Evolutionary conservation across 2,329 filamentous ascomycete species (phyloP).

Genomic region (Arthrobotrys entomopaga): DNA sequence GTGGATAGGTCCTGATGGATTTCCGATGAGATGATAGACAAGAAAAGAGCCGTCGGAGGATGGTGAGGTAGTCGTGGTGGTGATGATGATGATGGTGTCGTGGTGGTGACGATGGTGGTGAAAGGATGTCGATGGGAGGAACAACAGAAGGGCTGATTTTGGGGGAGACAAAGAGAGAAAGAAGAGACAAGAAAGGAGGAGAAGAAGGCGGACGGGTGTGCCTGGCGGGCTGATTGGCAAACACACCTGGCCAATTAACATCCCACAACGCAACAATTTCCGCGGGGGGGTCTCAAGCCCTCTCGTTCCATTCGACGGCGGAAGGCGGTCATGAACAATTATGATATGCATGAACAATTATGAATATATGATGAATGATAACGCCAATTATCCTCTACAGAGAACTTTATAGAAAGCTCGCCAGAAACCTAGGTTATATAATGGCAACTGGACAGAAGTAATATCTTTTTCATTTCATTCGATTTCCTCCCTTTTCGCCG

Average conservation of each 20-base stretch:
- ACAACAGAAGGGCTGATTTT: background rate
- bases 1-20: constrained; percentile 6
- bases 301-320: too few relatives aligned
- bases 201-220: constrained; percentile 5
- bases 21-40: too few relatives aligned
- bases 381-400: background rate
- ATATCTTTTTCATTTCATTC: background rate
- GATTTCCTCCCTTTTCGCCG: constrained; percentile 23
- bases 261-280: constrained; percentile 1
- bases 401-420: background rate
- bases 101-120: background rate
- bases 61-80: too few relatives aligned
- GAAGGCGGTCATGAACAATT: too few relatives aligned
- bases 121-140: constrained; percentile 32
- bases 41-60: background rate
- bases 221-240: background rate
- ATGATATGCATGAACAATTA: too few relatives aligned
- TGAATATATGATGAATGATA: too few relatives aligned
- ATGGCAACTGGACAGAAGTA: too few relatives aligned
- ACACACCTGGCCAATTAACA: background rate
- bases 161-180: constrained; percentile 9
- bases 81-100: constrained; percentile 5
- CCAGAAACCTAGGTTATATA: too few relatives aligned
- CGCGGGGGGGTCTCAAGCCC: too few relatives aligned
- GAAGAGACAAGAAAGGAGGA: constrained; percentile 4